Percentiles rank a stretch among this genome's conserved stretches.
phyloP scores from a whole-genome alignment of 495 filamentous ascomycete genomes.

The Aspergillus affinis region DNA sequence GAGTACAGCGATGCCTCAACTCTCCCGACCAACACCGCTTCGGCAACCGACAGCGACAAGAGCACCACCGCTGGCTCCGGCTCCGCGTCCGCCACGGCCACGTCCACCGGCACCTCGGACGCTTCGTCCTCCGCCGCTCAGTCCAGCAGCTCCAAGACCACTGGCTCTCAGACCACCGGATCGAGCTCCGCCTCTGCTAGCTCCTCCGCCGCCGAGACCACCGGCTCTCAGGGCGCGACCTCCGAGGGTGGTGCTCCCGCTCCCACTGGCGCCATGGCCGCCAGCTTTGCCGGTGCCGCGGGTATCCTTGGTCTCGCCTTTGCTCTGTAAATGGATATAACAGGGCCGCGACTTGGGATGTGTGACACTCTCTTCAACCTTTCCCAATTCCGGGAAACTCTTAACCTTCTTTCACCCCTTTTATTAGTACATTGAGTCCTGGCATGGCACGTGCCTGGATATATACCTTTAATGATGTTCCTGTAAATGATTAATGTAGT shows the following conservation, averaged over 20 bases:
- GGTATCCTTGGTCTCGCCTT: conserved; percentile 26
- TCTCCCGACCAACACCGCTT: conserved; percentile 11
- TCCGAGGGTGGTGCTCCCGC: conserved; percentile 24
- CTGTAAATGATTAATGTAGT: background rate
- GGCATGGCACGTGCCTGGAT: background rate
- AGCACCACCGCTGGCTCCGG: background rate
- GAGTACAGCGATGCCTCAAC: too few relatives aligned
- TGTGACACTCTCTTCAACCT: background rate
- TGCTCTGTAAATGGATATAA: conserved; percentile 18
- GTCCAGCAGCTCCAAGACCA: background rate
- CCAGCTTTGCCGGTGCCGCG: conserved; percentile 24
- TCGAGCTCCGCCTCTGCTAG: background rate
- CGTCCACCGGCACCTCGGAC: conserved; percentile 15
- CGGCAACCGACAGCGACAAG: conserved; percentile 23
- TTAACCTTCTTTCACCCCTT: too few relatives aligned
- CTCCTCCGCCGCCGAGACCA: background rate
- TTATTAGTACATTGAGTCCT: background rate
- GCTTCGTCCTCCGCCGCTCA: background rate
- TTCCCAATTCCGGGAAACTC: too few relatives aligned
- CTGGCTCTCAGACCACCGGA: conserved; percentile 1
- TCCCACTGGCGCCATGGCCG: conserved; percentile 21
- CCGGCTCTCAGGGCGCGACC: conserved; percentile 7
- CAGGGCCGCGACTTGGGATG: too few relatives aligned
- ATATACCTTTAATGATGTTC: background rate
- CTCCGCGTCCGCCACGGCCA: conserved; percentile 17